Evolutionary conservation across 179 eudicot genomes (phyloP).

Genomic region (Sideroxylon spinosum): DNA sequence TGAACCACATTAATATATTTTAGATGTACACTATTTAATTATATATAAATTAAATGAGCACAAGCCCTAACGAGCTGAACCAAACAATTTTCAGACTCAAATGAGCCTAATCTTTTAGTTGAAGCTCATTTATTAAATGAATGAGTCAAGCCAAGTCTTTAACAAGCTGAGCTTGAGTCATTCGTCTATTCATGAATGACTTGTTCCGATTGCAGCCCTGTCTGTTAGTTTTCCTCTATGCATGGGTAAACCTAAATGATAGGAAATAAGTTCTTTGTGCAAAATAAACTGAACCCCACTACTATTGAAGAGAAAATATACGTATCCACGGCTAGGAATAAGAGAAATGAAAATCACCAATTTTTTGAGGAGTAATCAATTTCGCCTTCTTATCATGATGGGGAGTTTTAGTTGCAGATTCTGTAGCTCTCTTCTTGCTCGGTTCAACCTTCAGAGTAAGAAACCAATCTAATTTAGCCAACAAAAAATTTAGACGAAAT

Average conservation of each 20-base stretch:
- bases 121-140: too few species aligned
- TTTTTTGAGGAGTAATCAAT: slow-evolving; percentile 51
- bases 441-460: slow-evolving; percentile 34
- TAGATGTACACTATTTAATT: too few species aligned
- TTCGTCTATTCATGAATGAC: too few species aligned
- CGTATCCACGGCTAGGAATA: not conserved
- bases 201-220: not conserved
- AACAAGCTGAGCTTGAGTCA: too few species aligned
- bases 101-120: too few species aligned
- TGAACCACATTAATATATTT: too few species aligned
- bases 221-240: not conserved
- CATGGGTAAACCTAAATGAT: not conserved
- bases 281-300: not conserved
- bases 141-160: too few species aligned
- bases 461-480: not conserved
- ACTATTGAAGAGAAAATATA: not conserved
- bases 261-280: not conserved
- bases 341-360: slow-evolving; percentile 33
- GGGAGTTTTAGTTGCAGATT: slow-evolving; percentile 45
- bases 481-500: not conserved
- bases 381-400: slow-evolving; percentile 58
- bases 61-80: too few species aligned
- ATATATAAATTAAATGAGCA: too few species aligned
- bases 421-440: slow-evolving; percentile 54
- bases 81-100: too few species aligned